Conservation (phyloP, 2,329 filamentous ascomycete species). For the Fusarium kyushuense region DNA sequence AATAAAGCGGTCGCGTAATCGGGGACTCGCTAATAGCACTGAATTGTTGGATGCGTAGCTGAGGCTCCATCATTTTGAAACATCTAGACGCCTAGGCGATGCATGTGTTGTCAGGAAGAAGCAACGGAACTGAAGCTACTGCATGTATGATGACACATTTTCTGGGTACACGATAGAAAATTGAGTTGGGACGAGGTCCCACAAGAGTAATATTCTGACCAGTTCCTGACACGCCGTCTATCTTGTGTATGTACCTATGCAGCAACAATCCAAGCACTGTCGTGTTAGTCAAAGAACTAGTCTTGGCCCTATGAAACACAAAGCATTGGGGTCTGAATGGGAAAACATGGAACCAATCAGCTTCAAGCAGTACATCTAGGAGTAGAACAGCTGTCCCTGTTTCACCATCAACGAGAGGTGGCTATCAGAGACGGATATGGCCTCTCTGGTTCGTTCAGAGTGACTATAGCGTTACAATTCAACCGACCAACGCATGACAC, state of each 20-base stretch:
- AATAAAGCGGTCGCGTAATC: constrained; percentile 17
- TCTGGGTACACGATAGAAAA: constrained; percentile 21
- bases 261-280: constrained; percentile 13
- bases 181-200: constrained; percentile 28
- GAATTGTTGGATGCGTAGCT: constrained; percentile 17
- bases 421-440: constrained; percentile 4
- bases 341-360: constrained; percentile 40
- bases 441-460: constrained; percentile 9
- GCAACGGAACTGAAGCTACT: constrained; percentile 22
- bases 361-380: constrained; percentile 11
- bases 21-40: constrained; percentile 14
- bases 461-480: constrained; percentile 13
- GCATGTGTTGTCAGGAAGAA: constrained; percentile 37
- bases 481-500: constrained; percentile 31
- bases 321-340: constrained; percentile 10
- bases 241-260: neutral
- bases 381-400: constrained; percentile 31
- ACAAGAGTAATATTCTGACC: constrained; percentile 19
- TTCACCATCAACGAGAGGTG: constrained; percentile 25
- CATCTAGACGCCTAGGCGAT: constrained; percentile 29
- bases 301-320: constrained; percentile 24
- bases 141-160: constrained; percentile 38
- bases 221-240: constrained; percentile 10
- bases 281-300: constrained; percentile 13
- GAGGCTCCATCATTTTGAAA: constrained; percentile 38